Percentiles rank a stretch among this genome's conserved stretches.
phyloP scores from a whole-genome alignment of 306 rosid species.

The Albizia julibrissin region DNA sequence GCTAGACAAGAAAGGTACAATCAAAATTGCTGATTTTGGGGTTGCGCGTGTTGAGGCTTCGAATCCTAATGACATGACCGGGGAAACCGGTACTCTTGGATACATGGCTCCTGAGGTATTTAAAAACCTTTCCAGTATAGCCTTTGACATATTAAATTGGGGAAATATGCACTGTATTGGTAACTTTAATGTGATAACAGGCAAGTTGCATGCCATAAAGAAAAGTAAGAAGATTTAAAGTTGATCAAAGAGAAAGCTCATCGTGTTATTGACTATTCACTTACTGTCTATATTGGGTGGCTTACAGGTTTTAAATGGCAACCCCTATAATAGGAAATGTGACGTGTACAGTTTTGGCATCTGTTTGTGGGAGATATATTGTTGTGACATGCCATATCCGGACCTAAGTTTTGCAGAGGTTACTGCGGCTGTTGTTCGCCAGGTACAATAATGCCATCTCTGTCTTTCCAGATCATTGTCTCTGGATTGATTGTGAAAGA shows the following conservation, averaged over 20 bases:
- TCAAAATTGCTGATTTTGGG: slow-evolving; percentile 83
- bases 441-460: slow-evolving; percentile 42
- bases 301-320: slow-evolving; percentile 84
- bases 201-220: not conserved
- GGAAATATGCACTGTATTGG: slow-evolving; percentile 9
- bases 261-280: not conserved
- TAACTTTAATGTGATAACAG: slow-evolving; percentile 6
- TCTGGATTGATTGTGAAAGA: not conserved
- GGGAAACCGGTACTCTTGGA: slow-evolving; percentile 93
- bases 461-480: not conserved
- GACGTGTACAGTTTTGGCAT: slow-evolving; percentile 84
- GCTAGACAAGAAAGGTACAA: slow-evolving; percentile 63
- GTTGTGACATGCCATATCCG: slow-evolving; percentile 91
- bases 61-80: slow-evolving; percentile 91
- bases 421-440: slow-evolving; percentile 85
- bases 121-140: slow-evolving; percentile 1
- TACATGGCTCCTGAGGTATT: slow-evolving; percentile 94
- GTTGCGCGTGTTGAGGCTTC: slow-evolving; percentile 92
- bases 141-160: not conserved
- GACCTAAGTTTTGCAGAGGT: slow-evolving; percentile 87
- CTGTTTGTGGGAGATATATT: slow-evolving; percentile 81
- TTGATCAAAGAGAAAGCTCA: slow-evolving; percentile 10
- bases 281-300: slow-evolving; percentile 22
- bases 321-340: slow-evolving; percentile 84
- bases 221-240: not conserved